These are phyloP conservation scores for Aaosphaeria arxii DNA, from an alignment of 2,329 filamentous ascomycete species.

Conservation along the genomic window DNA sequence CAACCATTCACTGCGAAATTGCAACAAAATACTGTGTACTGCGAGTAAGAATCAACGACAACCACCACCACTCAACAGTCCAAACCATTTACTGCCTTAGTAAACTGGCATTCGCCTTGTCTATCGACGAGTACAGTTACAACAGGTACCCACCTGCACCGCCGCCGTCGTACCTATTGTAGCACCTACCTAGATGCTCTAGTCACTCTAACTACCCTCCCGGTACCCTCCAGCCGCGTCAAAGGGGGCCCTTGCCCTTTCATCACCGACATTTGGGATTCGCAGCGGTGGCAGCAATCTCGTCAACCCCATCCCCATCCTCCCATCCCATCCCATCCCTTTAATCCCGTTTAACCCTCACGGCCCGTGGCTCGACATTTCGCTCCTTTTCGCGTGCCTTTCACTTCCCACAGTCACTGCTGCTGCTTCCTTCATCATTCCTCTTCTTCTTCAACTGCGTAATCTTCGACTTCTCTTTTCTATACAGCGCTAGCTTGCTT, in stretches of 20 bases:
- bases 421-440: slow-evolving; percentile 1
- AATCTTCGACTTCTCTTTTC: not conserved
- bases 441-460: not conserved
- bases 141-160: no score
- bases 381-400: not conserved
- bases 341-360: not conserved
- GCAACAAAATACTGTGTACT: no score
- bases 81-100: no score
- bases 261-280: slow-evolving; percentile 21
- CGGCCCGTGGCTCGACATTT: not conserved
- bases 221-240: no score
- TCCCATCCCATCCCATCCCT: not conserved
- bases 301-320: not conserved
- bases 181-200: no score
- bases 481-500: not conserved
- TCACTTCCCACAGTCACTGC: slow-evolving; percentile 2
- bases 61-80: no score
- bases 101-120: no score
- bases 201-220: no score
- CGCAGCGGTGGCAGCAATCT: slow-evolving; percentile 1
- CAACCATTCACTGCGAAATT: no score
- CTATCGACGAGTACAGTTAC: no score
- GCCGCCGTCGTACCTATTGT: no score
- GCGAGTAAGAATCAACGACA: no score
- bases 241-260: not conserved